These are phyloP conservation scores for Yamadazyma diospyri DNA, from an alignment of 1,139 yeast species.

Conservation along the genomic window DNA sequence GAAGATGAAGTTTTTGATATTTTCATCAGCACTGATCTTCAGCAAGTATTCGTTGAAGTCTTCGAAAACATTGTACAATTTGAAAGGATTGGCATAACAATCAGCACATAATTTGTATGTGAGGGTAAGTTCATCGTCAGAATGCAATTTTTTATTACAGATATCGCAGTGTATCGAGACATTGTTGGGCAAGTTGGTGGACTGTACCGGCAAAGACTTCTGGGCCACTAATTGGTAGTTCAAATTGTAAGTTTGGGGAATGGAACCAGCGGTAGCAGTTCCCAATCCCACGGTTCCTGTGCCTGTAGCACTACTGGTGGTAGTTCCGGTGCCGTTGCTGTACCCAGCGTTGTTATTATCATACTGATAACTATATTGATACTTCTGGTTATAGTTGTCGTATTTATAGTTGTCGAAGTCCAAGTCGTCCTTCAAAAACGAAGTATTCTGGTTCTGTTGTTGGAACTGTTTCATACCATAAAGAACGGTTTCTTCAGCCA, in stretches of 20 bases:
- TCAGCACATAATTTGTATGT: constrained; percentile 26
- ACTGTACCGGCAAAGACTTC: constrained; percentile 17
- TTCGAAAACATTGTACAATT: constrained; percentile 29
- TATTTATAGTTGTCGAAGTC: constrained; percentile 12
- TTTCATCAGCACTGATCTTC: constrained; percentile 21
- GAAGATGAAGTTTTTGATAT: constrained; percentile 30
- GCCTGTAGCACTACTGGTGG: constrained; percentile 6
- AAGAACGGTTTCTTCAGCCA: constrained; percentile 48
- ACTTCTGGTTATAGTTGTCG: constrained; percentile 11
- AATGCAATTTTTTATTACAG: constrained; percentile 21
- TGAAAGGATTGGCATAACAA: constrained; percentile 34
- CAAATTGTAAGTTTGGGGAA: constrained; percentile 14
- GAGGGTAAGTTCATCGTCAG: constrained; percentile 21
- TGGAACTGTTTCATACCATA: constrained; percentile 48
- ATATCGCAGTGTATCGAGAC: constrained; percentile 24
- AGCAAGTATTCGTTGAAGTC: constrained; percentile 36
- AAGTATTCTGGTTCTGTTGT: constrained; percentile 38
- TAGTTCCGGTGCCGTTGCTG: background rate
- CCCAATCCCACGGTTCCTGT: constrained; percentile 4
- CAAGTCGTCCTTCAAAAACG: constrained; percentile 39
- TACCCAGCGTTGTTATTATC: constrained; percentile 1
- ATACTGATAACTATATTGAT: constrained; percentile 16
- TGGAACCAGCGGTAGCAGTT: constrained; percentile 10
- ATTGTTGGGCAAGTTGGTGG: constrained; percentile 14
- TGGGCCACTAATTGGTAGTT: constrained; percentile 18